Evolutionary conservation across 2,329 filamentous ascomycete genomes (phyloP), one percentile per base, ranked within the genome.

Genomic region (Tolypocladium cylindrosporum): DNA sequence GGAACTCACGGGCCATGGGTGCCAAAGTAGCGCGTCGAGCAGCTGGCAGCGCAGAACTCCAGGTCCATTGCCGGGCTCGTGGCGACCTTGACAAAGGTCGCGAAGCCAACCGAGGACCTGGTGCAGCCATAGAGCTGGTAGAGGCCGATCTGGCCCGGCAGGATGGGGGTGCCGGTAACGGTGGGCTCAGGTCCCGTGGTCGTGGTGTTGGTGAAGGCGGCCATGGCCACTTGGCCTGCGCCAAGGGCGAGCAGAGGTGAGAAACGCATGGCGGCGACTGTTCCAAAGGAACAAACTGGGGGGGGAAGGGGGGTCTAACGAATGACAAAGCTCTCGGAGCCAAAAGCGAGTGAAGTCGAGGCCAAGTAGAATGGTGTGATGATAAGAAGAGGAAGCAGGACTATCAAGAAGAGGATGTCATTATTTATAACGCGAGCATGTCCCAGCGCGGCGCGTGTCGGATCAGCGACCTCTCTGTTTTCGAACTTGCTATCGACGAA

Each of bases 291-390:
- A 36, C 55, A 21, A 55, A 54, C 57, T 61, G 24, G 24, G n/a
- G n/a, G n/a, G n/a, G n/a, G n/a, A n/a, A n/a, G 67, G 64, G 58
- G 64, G 57, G 63, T 36, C 9, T 10, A 48, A 55, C 6, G 55
- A 56, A n/a, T 55, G 55, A 58, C 43, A 19, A 56, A 63, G 64
- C 63, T 65, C 69, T 69, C 67, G 64, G 65, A 61, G 57, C 58
- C 31, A 39, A 9, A 16, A 62, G 55, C 66, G 63, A 60, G 70
- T 70, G 53, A 65, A 65, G 66, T 70, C 69, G 67, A 71, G 69
- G 67, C 55, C 63, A 61, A 61, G 45, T 61, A 61, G 59, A 56
- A 53, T 58, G 65, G 61, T 63, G 58, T 55, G 59, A 61, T 57
- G 56, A 57, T 24, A 53, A 61, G 42, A 57, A 51, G 5, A n/a